Conservation (phyloP, 768 basidiomycete species). For the Mycena filopes region DNA sequence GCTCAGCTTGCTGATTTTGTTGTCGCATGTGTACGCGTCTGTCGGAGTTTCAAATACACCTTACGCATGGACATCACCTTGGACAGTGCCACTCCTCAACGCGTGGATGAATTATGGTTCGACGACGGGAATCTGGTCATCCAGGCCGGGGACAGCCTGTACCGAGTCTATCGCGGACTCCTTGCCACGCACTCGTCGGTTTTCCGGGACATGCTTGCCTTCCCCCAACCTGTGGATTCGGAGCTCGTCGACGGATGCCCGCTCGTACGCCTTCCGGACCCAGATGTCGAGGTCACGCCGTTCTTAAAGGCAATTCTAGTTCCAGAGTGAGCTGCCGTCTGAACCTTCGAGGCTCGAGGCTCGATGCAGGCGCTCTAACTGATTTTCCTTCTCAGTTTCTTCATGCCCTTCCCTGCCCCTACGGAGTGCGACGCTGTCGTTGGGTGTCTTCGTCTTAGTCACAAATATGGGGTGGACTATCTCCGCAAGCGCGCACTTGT, state of each 20-base stretch:
- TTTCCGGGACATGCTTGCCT: neutral
- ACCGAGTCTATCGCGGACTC: neutral
- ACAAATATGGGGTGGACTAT: slow-evolving; percentile 2
- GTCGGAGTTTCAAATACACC: slow-evolving; percentile 30
- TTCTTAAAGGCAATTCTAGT: neutral
- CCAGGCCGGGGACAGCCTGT: slow-evolving; percentile 6
- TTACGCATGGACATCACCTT: slow-evolving; percentile 27
- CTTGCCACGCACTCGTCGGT: neutral
- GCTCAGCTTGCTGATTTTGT: neutral
- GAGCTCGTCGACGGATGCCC: slow-evolving; percentile 11
- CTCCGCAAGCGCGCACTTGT: slow-evolving; percentile 4
- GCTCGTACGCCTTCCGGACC: neutral
- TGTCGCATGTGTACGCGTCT: slow-evolving; percentile 12
- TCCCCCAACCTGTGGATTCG: slow-evolving; percentile 1
- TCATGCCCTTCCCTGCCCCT: neutral
- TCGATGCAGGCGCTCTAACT: slow-evolving; percentile 40
- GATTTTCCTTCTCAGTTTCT: no score
- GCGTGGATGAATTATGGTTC: slow-evolving; percentile 1
- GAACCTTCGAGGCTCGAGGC: slow-evolving; percentile 26
- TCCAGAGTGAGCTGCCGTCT: neutral
- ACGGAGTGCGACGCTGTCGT: neutral
- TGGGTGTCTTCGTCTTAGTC: neutral
- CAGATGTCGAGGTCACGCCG: neutral
- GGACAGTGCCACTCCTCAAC: neutral
- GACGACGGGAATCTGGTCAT: neutral